Conservation (phyloP, 805 yeast species). For the Dipodascus albidus region DNA sequence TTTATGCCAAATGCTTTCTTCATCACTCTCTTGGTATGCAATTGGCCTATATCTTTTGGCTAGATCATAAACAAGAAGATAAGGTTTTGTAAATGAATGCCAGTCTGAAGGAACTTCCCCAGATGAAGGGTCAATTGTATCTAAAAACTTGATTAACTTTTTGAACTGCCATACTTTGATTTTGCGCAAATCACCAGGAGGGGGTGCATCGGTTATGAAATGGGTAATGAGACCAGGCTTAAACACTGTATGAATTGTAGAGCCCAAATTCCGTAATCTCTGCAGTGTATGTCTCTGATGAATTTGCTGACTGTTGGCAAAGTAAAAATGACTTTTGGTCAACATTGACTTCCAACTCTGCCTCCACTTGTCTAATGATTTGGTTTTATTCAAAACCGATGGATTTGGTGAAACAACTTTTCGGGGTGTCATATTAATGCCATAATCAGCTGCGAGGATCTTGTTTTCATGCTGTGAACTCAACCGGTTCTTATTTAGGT, state of each 20-base stretch:
- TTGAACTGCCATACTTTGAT: not conserved
- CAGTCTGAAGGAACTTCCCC: not conserved
- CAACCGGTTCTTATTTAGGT: not conserved
- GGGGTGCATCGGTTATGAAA: not conserved
- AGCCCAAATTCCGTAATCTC: not conserved
- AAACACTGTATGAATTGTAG: not conserved
- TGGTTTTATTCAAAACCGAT: not conserved
- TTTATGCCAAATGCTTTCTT: not conserved
- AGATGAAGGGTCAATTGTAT: not conserved
- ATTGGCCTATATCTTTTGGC: not conserved
- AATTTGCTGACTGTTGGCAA: not conserved
- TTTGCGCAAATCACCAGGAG: not conserved
- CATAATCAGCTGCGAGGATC: not conserved
- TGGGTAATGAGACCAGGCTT: not conserved
- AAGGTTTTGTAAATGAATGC: not conserved
- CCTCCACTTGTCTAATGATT: not conserved
- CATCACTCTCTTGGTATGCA: not conserved
- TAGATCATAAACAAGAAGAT: not conserved
- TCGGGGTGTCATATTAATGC: not conserved
- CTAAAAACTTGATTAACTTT: not conserved
- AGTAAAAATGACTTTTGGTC: not conserved
- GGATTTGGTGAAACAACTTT: not conserved
- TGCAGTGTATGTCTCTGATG: not conserved
- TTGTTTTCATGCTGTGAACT: not conserved
- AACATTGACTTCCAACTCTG: not conserved